Base-by-base conservation (phyloP, 2,329 filamentous ascomycete genomes). In the Hypoxylon sp. region DNA sequence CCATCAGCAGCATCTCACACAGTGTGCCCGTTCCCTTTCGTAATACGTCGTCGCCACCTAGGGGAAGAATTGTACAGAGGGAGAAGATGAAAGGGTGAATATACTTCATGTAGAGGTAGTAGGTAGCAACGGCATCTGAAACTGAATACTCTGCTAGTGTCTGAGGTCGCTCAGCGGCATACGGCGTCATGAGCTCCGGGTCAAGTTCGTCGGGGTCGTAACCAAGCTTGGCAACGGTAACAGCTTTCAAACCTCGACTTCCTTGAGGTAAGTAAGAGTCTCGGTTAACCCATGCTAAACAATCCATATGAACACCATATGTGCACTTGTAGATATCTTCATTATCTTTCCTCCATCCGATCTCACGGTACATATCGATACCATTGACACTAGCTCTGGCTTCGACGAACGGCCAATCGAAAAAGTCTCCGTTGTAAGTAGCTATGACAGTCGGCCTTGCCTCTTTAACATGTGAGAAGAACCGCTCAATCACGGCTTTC, bases 381-480 rank as follows among this genome's bases (percentile, higher is more conserved):
- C 97, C 96, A 74, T 97, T 91, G 72, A 98, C 88, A 77, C 94
- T 97, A 29, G 97, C 94, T 82, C 96, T 87, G 48, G 96, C 90
- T 83, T 99, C 96, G 24, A 99, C 94, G 78, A 97, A 99, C 0
- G 96, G 95, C 96, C 96, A 99, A 91, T 99, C 96, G 90, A 99
- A 99, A 80, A 99, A 99, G 84, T 99, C 96, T 83, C 96, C 96
- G 93, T 99, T 99, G 86, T 99, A 99, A n/a, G 96, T 99, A 37
- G 97, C 95, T 79, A 99, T 99, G 63, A 99, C 95, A 0, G 94
- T 98, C 0, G 96, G 96, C 66, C 92, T 89, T 0, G 94, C 94
- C 79, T 97, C 94, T 77, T 99, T 98, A 80, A 99, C 92, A 79
- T 98, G 96, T 44, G 93, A 85, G 77, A 99, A 98, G 82, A 99